Percentiles rank a stretch among this genome's conserved stretches.
Evolutionary conservation across 192 early-diverging fungal species (phyloP).

Genomic region (Linnemannia elongata): DNA sequence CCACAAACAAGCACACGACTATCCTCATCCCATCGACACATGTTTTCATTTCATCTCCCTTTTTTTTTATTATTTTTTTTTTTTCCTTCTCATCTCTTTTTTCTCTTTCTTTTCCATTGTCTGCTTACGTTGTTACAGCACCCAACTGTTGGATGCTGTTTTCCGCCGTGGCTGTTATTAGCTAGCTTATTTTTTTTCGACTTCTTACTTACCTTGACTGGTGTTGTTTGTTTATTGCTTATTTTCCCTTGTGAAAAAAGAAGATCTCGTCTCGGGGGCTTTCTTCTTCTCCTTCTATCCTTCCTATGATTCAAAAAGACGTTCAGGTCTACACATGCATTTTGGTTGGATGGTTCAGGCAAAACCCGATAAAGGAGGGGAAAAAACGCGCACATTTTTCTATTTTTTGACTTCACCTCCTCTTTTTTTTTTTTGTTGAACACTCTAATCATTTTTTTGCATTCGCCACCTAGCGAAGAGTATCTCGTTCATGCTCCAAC

Average conservation of each 20-base stretch:
- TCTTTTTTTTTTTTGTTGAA: neutral
- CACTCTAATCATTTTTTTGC: neutral
- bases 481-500: too few species aligned
- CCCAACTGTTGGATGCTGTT: neutral
- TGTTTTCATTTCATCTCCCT: neutral
- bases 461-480: neutral
- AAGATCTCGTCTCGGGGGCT: conserved; percentile 1
- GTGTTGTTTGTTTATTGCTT: neutral
- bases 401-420: neutral
- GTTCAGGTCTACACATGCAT: neutral
- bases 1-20: neutral
- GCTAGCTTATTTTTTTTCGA: neutral
- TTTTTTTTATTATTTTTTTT: neutral
- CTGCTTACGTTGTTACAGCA: neutral
- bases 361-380: neutral
- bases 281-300: neutral
- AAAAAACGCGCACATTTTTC: neutral
- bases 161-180: neutral
- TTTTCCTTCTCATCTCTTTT: neutral
- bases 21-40: neutral
- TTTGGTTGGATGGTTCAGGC: neutral
- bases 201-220: neutral
- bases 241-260: neutral
- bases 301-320: neutral
- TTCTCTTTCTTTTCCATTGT: neutral